Conservation (phyloP, 139 green algal genomes). For the Haematococcus lacustris region DNA sequence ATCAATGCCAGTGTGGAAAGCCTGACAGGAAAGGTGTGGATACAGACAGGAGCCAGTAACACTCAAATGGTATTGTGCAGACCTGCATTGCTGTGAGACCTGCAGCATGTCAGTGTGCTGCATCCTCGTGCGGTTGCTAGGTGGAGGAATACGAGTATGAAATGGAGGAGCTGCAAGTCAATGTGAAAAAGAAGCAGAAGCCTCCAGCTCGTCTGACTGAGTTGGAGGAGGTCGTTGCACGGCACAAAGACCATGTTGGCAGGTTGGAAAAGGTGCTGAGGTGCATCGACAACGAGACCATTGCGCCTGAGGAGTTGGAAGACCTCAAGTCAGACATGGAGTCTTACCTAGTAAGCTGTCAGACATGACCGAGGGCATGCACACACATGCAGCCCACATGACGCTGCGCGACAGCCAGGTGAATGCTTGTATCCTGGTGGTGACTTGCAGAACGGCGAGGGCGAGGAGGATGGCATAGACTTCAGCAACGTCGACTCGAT, state of each 20-base stretch:
- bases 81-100: background rate
- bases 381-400: too few relatives aligned
- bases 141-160: slow-evolving; percentile 91
- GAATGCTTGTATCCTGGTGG: too few relatives aligned
- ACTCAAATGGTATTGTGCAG: too few relatives aligned
- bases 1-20: slow-evolving; percentile 75
- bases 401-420: too few relatives aligned
- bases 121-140: slow-evolving; percentile 22
- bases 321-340: slow-evolving; percentile 80
- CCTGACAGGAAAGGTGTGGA: slow-evolving; percentile 57
- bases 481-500: slow-evolving; percentile 62
- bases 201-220: slow-evolving; percentile 40
- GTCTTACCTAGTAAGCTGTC: slow-evolving; percentile 67
- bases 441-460: slow-evolving; percentile 42
- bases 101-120: too few relatives aligned
- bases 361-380: too few relatives aligned
- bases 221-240: slow-evolving; percentile 43
- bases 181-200: slow-evolving; percentile 72
- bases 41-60: too few relatives aligned
- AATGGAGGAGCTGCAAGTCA: slow-evolving; percentile 68
- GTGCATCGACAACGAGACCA: slow-evolving; percentile 94
- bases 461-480: slow-evolving; percentile 30
- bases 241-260: slow-evolving; percentile 27
- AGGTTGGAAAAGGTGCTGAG: slow-evolving; percentile 63
- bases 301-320: slow-evolving; percentile 64